Evolutionary conservation across 768 basidiomycete genomes (phyloP), one percentile per base, ranked within the genome.

Genomic region (Lepiota venenata): DNA sequence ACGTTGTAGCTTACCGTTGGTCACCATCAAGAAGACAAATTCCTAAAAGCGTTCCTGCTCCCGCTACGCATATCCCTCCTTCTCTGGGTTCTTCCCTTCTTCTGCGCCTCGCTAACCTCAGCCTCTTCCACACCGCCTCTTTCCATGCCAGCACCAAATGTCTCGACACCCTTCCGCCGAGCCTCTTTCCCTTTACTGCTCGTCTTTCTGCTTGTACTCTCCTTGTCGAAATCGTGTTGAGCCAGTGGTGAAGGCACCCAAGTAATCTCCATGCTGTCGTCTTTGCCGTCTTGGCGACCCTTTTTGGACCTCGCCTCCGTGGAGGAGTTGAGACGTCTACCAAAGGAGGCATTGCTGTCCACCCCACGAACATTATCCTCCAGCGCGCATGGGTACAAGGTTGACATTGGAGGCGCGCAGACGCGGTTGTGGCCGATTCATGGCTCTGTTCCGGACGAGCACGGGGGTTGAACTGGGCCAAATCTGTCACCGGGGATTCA

Each of bases 121-220:
- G 69, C 72, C 9, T 71, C 67, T 38, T 80, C 81, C 45, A 74
- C 75, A 2, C 81, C 79, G 1, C 91, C 92, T 61, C 78, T 86
- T 75, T 97, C 93, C 84, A 98, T 74, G 20, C 94, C 93, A 41
- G 85, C 88, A 22, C 93, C 94, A 64, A 96, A 95, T 42, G 69
- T 70, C 69, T 94, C 91, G 40, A 85, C 81, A 22, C 84, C 86
- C 66, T 82, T 86, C 63, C 78, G 72, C 59, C 69, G 65, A 9
- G 22, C 4, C 43, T 53, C 47, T 47, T 62, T 62, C 63, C 69
- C 63, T 60, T 67, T 71, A 47, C 65, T 70, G 64, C 69, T 62
- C 18, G 58, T 63, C 51, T 63, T 47, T 47, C 39, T 40, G 53
- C 66, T 55, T 60, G 41, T 60, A 47, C 63, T 66, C 51, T 62